Base-by-base conservation (phyloP, 2,329 filamentous ascomycete genomes). In the Geoglossum cookeanum region DNA sequence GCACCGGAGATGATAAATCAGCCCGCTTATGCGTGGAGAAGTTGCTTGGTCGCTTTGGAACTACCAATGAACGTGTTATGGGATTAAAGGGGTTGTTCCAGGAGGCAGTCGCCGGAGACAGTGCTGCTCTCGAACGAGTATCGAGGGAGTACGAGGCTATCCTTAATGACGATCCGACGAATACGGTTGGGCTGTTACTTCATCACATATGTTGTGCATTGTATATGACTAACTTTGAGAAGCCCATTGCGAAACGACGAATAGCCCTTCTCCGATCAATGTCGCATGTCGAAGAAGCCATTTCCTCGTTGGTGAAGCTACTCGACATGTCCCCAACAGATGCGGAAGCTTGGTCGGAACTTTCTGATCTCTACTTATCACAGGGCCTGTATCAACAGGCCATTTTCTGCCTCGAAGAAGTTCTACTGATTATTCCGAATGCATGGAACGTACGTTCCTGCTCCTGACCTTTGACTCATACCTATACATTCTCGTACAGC, bases 291-390 rank as follows among this genome's bases (percentile, higher is more conserved):
- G 65, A 78, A 1, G 88, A 96, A 61, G 87, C 92, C 0, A 85
- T 90, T 49, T 72, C 79, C 35, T 81, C 84, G 32, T 71, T 97
- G 58, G 81, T 83, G 60, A 77, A 82, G 58, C 76, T 97, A 32
- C 73, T 98, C 52, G 85, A 94, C 66, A 82, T 84, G 60, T 85
- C 83, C 57, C 90, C 92, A 1, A 95, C 87, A 1, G 92, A 98
- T 71, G 83, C 84, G 4, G 92, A 98, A 72, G 83, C 86, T 8
- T 98, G 92, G 92, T 80, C 87, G 56, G 92, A 98, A 72, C 75
- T 97, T 63, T 81, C 87, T 56, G 88, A 95, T 67, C 72, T 96
- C 60, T 97, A 98, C 70, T 76, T 89, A 33, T 76, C 77, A 22
- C 85, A 91, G 66, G 87, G 85, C 0, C 71, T 91, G 64, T 88